Conservation (phyloP, 768 basidiomycete species). For the Gautieria morchelliformis region DNA sequence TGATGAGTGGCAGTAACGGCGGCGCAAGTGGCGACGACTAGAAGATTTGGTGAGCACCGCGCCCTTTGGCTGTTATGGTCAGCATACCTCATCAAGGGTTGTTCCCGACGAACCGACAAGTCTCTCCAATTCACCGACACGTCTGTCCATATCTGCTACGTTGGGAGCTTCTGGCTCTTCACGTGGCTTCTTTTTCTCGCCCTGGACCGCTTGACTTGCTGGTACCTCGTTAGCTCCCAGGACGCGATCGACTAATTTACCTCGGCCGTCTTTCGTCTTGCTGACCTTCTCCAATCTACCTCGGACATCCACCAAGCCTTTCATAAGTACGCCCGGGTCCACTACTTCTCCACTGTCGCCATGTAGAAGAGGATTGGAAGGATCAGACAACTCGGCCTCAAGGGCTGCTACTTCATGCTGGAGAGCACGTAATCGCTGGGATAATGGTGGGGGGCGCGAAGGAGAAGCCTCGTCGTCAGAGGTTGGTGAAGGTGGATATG, state of each 20-base stretch:
- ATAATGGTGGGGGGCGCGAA: slow-evolving; percentile 33
- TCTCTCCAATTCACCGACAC: slow-evolving; percentile 77
- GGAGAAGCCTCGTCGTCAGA: slow-evolving; percentile 20
- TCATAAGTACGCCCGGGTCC: slow-evolving; percentile 67
- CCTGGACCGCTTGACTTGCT: slow-evolving; percentile 6
- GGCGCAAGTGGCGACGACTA: slow-evolving; percentile 67
- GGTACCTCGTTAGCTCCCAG: slow-evolving; percentile 23
- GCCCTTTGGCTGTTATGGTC: not conserved
- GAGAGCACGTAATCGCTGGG: slow-evolving; percentile 52
- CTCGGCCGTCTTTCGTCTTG: slow-evolving; percentile 56
- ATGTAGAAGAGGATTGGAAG: slow-evolving; percentile 57
- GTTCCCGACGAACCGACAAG: slow-evolving; percentile 75
- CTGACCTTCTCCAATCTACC: slow-evolving; percentile 58
- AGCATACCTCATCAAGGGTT: slow-evolving; percentile 69
- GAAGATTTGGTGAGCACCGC: not conserved
- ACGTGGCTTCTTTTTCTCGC: slow-evolving; percentile 11
- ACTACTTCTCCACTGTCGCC: slow-evolving; percentile 46
- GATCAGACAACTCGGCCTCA: slow-evolving; percentile 75
- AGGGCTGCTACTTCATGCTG: slow-evolving; percentile 73
- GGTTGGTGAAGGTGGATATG: slow-evolving; percentile 43
- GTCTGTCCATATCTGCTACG: slow-evolving; percentile 69
- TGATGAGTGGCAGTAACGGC: slow-evolving; percentile 74
- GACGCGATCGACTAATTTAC: slow-evolving; percentile 43
- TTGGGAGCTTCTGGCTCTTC: slow-evolving; percentile 33
- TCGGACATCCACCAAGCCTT: slow-evolving; percentile 68